Base-by-base conservation (phyloP, 257 asterid genomes). In the Solanum medicagineum region DNA sequence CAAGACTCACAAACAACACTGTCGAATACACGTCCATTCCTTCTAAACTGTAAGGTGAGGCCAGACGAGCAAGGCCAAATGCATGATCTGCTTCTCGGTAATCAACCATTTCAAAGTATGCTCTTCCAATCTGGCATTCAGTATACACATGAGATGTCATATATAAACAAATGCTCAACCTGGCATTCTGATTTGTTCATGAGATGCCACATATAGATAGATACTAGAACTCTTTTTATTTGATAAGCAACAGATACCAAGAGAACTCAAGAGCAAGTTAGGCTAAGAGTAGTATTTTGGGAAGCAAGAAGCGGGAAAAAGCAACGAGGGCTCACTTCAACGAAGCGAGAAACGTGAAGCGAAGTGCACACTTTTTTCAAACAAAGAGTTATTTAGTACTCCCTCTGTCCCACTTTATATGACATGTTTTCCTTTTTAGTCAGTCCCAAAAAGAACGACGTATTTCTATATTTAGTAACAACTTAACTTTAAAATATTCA, bases 11-110 rank as follows among this genome's bases (percentile, higher is more conserved):
- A 91, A 95, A 97, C 89, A 97, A 87, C 55, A 97, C 97, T 55
- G 99, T 94, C 47, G 99, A 97, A 86, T 95, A 93, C 86, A 95
- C 85, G 80, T 97, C 99, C 98, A 95, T 94, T 86, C 99, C 98
- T 84, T 97, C 98, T 92, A 94, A 90, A 89, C 92, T 93, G 87
- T 94, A 91, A 81, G 98, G 97, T 81, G 92, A 92, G 80, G 94
- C 96, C 84, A 88, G 90, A 87, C 97, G 98, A 65, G 98, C 98
- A 87, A 90, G 94, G 90, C 90, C 91, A 92, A 95, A 97, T 85
- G 97, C 94, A 84, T 93, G 97, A 83, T 93, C 98, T 83, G 98
- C 98, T 93, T 97, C 98, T 87, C 90, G 92, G 91, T 97, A 93
- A 91, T 97, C 97, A 89, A 97, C 98, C 97, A 88, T 88, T 93